Evolutionary conservation across 78 protist species (phyloP), one percentile per base, ranked within the genome.

Genomic region (Chrysochromulina parva): DNA sequence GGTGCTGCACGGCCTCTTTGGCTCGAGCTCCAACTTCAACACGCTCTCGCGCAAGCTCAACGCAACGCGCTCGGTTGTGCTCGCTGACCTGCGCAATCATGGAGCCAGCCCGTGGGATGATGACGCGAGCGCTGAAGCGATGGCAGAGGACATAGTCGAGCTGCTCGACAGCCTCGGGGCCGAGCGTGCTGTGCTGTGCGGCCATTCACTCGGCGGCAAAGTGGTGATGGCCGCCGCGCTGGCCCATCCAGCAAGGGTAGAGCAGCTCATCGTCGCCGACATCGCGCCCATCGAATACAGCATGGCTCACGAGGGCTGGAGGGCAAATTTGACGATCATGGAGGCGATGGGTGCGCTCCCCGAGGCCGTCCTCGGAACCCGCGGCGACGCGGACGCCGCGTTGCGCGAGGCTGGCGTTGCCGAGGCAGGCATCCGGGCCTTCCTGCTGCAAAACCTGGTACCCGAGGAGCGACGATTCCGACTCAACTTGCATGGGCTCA

Each of bases 171-270:
- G 47, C 13, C 55, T 5, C 24, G 54, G 17, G 13, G 14, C 48
- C 84, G 19, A 1, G 26, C 52, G 55, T 10, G 2, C n/a, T 3
- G 84, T 14, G n/a, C 52, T 74, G 84, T 28, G 53, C 84, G 84
- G 84, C 55, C 84, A 74, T 26, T 48, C 55, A 2, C 53, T 74
- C 19, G 84, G 84, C n/a, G 84, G 84, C 26, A 74, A 74, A 55
- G 84, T 74, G 38, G 55, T 55, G 14, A 48, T 48, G 84, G n/a
- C 20, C 9, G 3, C 16, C 3, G 84, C 84, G 55, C 84, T 74
- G 9, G 2, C 16, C n/a, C 57, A 14, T 0, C 84, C 84, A 0
- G 84, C 11, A n/a, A 22, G 2, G 3, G 55, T 74, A 54, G 22
- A 14, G 22, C 53, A 26, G 14, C 84, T 74, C 9, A 1, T 4